These are phyloP conservation scores for Phyllosticta capitalensis DNA, from an alignment of 2,329 filamentous ascomycete genomes.

Conservation along the genomic window DNA sequence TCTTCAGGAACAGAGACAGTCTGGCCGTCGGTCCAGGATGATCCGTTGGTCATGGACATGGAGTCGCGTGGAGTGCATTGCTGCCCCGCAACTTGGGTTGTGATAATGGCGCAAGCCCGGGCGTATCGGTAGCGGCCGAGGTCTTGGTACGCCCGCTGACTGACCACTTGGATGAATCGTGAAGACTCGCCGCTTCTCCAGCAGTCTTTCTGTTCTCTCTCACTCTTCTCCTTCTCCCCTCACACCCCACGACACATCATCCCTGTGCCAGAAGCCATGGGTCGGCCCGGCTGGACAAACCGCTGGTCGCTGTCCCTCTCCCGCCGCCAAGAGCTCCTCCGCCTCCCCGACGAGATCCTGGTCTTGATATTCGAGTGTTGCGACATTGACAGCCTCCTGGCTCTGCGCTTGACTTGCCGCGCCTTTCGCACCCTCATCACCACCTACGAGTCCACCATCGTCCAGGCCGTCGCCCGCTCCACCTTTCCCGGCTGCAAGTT, in stretches of 20 bases:
- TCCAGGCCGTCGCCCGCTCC: constrained; percentile 18
- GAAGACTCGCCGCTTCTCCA: not conserved
- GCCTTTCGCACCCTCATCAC: constrained; percentile 18
- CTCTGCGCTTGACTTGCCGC: constrained; percentile 17
- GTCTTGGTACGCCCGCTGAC: not conserved
- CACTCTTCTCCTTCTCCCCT: not conserved
- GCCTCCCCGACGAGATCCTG: constrained; percentile 15
- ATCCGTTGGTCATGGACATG: not conserved
- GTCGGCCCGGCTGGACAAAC: constrained; percentile 8
- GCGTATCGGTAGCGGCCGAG: not conserved
- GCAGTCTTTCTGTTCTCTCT: not conserved
- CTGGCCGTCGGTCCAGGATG: not conserved
- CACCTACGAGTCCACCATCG: constrained; percentile 21
- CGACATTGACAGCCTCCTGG: constrained; percentile 20
- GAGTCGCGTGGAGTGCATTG: not conserved
- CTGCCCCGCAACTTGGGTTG: not conserved
- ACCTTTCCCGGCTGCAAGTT: constrained; percentile 18
- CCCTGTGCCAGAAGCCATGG: constrained; percentile 3
- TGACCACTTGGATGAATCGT: not conserved
- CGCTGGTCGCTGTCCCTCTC: constrained; percentile 4
- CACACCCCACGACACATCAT: not conserved
- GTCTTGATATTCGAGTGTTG: constrained; percentile 21
- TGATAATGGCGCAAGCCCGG: not conserved
- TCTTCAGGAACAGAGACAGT: not conserved
- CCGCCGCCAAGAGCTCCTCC: not conserved